These are phyloP conservation scores for Camelina laxa DNA, from an alignment of 345 rosid genomes.

Conservation along the genomic window DNA sequence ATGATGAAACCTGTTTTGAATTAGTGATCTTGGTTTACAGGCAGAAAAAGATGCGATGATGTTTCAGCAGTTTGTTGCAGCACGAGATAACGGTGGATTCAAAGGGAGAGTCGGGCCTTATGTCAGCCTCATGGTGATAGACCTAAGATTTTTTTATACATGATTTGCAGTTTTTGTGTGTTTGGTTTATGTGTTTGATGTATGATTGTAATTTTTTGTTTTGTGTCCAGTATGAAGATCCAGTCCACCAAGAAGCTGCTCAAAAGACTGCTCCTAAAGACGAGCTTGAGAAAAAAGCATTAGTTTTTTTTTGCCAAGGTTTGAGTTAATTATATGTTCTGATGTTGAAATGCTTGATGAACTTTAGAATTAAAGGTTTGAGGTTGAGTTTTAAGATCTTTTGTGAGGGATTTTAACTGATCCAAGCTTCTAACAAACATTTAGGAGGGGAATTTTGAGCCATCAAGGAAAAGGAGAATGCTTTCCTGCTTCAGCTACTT, in stretches of 20 bases:
- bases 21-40: slow-evolving; percentile 43
- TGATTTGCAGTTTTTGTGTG: slow-evolving; percentile 16
- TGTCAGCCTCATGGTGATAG: slow-evolving; percentile 56
- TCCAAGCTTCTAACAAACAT: slow-evolving; percentile 27
- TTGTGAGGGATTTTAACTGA: slow-evolving; percentile 1
- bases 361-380: background rate
- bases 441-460: slow-evolving; percentile 79
- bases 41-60: slow-evolving; percentile 87
- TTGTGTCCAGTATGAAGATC: slow-evolving; percentile 77
- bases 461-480: slow-evolving; percentile 65
- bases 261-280: slow-evolving; percentile 72
- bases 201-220: slow-evolving; percentile 4
- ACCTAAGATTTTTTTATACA: background rate
- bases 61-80: slow-evolving; percentile 59
- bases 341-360: too few species aligned
- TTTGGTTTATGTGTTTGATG: slow-evolving; percentile 7
- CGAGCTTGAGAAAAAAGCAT: slow-evolving; percentile 84
- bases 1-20: too few species aligned
- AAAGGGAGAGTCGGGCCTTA: slow-evolving; percentile 58
- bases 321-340: background rate
- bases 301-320: slow-evolving; percentile 91
- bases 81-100: slow-evolving; percentile 43
- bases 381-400: background rate
- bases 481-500: slow-evolving; percentile 94
- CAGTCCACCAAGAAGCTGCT: slow-evolving; percentile 79